phyloP scores from a whole-genome alignment of 192 early-diverging fungal genomes.

The Allomyces macrogynus region DNA sequence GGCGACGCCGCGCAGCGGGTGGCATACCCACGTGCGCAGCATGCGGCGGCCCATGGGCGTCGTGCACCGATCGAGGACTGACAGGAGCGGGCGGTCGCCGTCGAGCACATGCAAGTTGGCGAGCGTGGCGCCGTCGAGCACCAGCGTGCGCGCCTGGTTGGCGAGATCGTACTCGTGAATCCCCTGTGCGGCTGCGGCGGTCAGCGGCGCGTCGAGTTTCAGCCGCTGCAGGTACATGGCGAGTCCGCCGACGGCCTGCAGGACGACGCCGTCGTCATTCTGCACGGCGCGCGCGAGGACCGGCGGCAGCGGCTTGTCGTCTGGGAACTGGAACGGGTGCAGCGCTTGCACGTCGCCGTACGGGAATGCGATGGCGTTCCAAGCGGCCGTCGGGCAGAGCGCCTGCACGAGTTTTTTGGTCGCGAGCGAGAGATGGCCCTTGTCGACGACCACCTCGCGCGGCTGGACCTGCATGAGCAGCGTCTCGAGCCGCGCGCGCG shows the following conservation, averaged over 20 bases:
- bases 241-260: constrained; percentile 49
- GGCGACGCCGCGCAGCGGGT: constrained; percentile 41
- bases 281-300: no score
- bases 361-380: no score
- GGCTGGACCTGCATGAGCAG: constrained; percentile 82
- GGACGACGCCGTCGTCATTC: constrained; percentile 12
- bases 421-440: constrained; percentile 12
- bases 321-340: no score
- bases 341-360: no score
- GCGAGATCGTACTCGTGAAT: constrained; percentile 70
- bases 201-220: constrained; percentile 64
- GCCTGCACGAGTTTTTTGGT: not conserved
- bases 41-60: constrained; percentile 77
- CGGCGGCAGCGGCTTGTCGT: no score
- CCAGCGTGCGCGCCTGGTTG: constrained; percentile 43
- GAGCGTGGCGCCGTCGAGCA: constrained; percentile 85
- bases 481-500: constrained; percentile 81
- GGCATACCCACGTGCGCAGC: constrained; percentile 67
- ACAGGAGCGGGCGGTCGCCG: constrained; percentile 59
- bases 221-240: constrained; percentile 71
- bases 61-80: constrained; percentile 59
- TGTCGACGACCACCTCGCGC: constrained; percentile 72
- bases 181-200: constrained; percentile 40
- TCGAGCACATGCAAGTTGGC: constrained; percentile 77
- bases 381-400: not conserved